These are phyloP conservation scores for Fusarium miscanthi DNA, from an alignment of 2,329 filamentous ascomycete species.

Conservation along the genomic window DNA sequence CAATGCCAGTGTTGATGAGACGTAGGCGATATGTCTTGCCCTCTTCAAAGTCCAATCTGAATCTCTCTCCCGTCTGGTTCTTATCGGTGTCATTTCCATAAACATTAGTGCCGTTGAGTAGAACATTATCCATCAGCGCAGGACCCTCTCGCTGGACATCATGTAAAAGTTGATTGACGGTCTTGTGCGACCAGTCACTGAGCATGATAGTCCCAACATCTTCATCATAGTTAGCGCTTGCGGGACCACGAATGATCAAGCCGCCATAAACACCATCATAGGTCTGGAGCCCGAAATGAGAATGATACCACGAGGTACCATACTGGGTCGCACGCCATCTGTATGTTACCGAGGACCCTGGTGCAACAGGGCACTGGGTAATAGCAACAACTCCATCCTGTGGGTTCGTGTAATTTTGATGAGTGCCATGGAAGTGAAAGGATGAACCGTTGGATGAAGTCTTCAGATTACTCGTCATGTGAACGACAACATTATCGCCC, in stretches of 20 bases:
- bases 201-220: slow-evolving; percentile 71
- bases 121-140: slow-evolving; percentile 55
- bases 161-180: slow-evolving; percentile 52
- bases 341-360: slow-evolving; percentile 66
- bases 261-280: slow-evolving; percentile 69
- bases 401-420: slow-evolving; percentile 64
- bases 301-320: slow-evolving; percentile 71
- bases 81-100: slow-evolving; percentile 37
- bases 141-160: slow-evolving; percentile 31
- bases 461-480: slow-evolving; percentile 62
- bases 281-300: slow-evolving; percentile 63
- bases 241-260: slow-evolving; percentile 71
- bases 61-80: slow-evolving; percentile 49
- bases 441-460: slow-evolving; percentile 65
- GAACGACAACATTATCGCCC: slow-evolving; percentile 61
- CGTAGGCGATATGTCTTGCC: slow-evolving; percentile 60
- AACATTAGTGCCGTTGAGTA: slow-evolving; percentile 58
- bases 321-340: slow-evolving; percentile 66
- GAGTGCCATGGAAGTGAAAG: slow-evolving; percentile 73
- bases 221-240: slow-evolving; percentile 69
- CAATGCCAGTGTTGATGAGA: slow-evolving; percentile 60
- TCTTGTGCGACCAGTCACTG: slow-evolving; percentile 67
- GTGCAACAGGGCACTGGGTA: slow-evolving; percentile 63
- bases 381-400: slow-evolving; percentile 66
- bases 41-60: slow-evolving; percentile 52